These are phyloP conservation scores for Melaleuca quinquenervia DNA, from an alignment of 345 rosid species.

Conservation along the genomic window DNA sequence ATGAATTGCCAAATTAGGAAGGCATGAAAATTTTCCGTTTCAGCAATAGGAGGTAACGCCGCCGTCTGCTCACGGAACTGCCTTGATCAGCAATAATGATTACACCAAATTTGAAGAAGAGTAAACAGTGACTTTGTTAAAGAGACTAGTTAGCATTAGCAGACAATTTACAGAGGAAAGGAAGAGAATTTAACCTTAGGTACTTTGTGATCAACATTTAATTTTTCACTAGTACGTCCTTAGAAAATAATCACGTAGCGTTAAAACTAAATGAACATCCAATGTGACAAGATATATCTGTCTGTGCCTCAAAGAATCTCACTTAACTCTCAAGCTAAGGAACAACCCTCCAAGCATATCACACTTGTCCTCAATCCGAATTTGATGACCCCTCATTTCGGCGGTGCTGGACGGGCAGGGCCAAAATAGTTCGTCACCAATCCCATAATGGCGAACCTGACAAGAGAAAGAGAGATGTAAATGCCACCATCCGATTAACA, in stretches of 20 bases:
- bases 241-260: not conserved
- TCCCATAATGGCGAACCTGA: slow-evolving; percentile 98
- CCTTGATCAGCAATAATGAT: not conserved
- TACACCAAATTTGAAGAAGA: not conserved
- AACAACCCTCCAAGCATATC: not conserved
- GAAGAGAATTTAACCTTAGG: not conserved
- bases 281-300: not conserved
- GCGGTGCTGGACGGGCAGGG: slow-evolving; percentile 54
- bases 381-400: slow-evolving; percentile 18
- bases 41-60: not conserved
- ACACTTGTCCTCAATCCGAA: not conserved
- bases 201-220: not conserved
- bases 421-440: slow-evolving; percentile 89
- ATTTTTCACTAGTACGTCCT: not conserved
- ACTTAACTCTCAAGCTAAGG: not conserved
- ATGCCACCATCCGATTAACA: not conserved
- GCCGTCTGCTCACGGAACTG: not conserved
- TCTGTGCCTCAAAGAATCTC: not conserved
- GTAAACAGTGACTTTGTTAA: not conserved
- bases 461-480: not conserved
- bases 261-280: not conserved
- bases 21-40: not conserved
- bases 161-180: not conserved
- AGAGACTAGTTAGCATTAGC: not conserved
- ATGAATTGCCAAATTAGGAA: not conserved